Conservation (phyloP, 371 early-diverging fungal species). For the Basidiobolus heterosporus region DNA sequence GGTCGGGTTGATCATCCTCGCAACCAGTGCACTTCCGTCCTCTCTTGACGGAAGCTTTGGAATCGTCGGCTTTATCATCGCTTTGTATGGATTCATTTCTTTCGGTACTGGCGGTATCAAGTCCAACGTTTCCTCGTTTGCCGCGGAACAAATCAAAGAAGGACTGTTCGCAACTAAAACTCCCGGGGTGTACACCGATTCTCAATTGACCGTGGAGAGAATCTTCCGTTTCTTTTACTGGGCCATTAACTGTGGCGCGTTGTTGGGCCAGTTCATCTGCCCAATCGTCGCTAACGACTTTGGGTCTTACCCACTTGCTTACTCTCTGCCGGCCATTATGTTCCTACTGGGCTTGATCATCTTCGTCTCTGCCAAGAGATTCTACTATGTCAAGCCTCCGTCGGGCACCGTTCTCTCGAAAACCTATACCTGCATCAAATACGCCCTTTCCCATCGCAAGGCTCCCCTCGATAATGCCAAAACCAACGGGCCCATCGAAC, state of each 20-base stretch:
- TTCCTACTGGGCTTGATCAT: constrained; percentile 39
- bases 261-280: constrained; percentile 8
- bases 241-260: constrained; percentile 61
- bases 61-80: constrained; percentile 42
- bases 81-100: constrained; percentile 51
- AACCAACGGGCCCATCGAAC: constrained; percentile 11
- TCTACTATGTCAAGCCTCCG: constrained; percentile 39
- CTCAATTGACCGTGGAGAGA: constrained; percentile 29
- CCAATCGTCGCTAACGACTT: constrained; percentile 14
- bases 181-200: constrained; percentile 11
- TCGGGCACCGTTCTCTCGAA: constrained; percentile 37
- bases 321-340: constrained; percentile 47
- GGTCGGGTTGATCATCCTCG: constrained; percentile 41
- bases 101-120: constrained; percentile 85
- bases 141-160: constrained; percentile 45
- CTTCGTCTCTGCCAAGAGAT: constrained; percentile 33
- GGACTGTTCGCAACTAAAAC: constrained; percentile 11
- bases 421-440: constrained; percentile 22
- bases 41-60: constrained; percentile 31
- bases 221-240: constrained; percentile 63
- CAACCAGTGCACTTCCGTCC: constrained; percentile 34
- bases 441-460: constrained; percentile 34
- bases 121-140: constrained; percentile 49
- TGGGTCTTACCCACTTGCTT: constrained; percentile 24
- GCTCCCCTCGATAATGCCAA: no score